A percentile compares a stretch with the other conserved stretches of the same genome.
Conservation (phyloP, 1,284 basidiomycete genomes). For the Cystobasidium pallidum region DNA sequence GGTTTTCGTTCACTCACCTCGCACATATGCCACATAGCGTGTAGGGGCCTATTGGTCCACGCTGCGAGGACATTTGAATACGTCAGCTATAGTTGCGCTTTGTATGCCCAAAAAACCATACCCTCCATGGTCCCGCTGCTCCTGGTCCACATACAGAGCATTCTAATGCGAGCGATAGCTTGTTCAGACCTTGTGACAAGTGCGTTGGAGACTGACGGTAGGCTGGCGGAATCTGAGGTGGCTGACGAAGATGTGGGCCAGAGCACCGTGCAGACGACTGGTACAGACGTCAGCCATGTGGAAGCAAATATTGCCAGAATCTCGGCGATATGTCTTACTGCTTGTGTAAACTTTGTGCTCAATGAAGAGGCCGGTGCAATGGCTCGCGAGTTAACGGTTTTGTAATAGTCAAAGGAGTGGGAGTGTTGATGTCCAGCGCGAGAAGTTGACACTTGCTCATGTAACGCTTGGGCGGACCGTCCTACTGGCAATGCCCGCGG, state of each 20-base stretch:
- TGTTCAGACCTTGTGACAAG: background rate
- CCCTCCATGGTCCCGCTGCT: constrained; percentile 36
- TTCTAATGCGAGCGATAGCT: background rate
- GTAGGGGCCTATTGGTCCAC: constrained; percentile 38
- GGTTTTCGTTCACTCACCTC: background rate
- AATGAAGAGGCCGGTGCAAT: background rate
- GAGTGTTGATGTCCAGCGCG: background rate
- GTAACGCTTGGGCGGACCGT: background rate
- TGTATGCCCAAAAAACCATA: background rate
- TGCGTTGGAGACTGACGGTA: background rate
- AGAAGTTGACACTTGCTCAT: background rate
- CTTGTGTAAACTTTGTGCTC: background rate
- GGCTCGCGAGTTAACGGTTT: background rate
- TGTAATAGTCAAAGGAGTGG: constrained; percentile 12
- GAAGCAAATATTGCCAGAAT: background rate
- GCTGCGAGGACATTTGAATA: constrained; percentile 3
- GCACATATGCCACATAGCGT: constrained; percentile 35
- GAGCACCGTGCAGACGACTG: background rate
- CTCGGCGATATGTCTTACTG: background rate
- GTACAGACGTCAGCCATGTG: too few relatives aligned
- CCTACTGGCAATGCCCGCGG: background rate
- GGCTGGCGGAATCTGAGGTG: background rate
- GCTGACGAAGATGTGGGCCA: background rate
- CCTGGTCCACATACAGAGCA: constrained; percentile 39
- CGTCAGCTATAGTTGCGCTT: too few relatives aligned